These are phyloP conservation scores for Ilyonectria mors-panacis DNA, from an alignment of 2,329 filamentous ascomycete genomes.

Conservation along the genomic window DNA sequence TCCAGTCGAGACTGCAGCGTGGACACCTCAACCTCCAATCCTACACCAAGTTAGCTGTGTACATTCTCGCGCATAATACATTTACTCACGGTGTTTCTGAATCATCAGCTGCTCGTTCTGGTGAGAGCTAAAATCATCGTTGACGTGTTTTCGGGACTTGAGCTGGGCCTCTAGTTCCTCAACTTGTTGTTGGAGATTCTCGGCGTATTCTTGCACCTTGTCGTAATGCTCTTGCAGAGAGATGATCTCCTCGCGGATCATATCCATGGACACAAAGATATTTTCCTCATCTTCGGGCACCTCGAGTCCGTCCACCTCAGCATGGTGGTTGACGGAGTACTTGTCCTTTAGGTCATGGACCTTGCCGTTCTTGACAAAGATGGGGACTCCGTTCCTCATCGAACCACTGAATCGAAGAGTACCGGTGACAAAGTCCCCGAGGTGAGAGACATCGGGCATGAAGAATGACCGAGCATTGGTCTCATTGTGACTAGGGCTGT, in stretches of 20 bases:
- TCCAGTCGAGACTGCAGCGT: slow-evolving; percentile 74
- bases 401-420: slow-evolving; percentile 66
- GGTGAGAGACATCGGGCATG: slow-evolving; percentile 67
- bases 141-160: slow-evolving; percentile 59
- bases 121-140: slow-evolving; percentile 60
- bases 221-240: slow-evolving; percentile 71
- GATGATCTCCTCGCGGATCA: slow-evolving; percentile 71
- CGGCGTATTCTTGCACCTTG: slow-evolving; percentile 68
- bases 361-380: slow-evolving; percentile 69
- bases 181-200: slow-evolving; percentile 67
- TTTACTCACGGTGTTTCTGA: slow-evolving; percentile 70
- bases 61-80: neutral
- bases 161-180: slow-evolving; percentile 65
- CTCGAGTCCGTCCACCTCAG: slow-evolving; percentile 65
- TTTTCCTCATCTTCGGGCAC: slow-evolving; percentile 69
- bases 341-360: slow-evolving; percentile 61
- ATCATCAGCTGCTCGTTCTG: slow-evolving; percentile 61
- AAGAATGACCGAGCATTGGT: slow-evolving; percentile 67
- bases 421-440: slow-evolving; percentile 71
- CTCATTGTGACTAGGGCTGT: slow-evolving; percentile 54
- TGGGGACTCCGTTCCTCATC: slow-evolving; percentile 67
- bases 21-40: slow-evolving; percentile 72
- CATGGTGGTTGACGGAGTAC: slow-evolving; percentile 57
- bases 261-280: slow-evolving; percentile 74
- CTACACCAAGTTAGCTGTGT: slow-evolving; percentile 51